A percentile compares a stretch with the other conserved stretches of the same genome.
phyloP scores from a whole-genome alignment of 169 alveolate species.

The Miamiensis avidus region DNA sequence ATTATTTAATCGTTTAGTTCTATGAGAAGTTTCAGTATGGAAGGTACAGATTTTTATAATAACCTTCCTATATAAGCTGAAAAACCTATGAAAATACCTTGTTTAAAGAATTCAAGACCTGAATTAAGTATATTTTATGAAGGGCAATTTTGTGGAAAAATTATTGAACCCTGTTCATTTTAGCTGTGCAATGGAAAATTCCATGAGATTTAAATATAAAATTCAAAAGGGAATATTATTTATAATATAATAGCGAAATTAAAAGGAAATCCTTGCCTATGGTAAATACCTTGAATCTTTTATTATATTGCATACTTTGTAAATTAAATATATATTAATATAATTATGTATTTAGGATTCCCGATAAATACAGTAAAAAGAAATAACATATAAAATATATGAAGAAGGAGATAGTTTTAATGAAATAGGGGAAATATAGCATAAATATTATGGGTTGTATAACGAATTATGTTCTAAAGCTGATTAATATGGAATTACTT shows the following conservation, averaged over 20 bases:
- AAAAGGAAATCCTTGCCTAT: slow-evolving; percentile 13
- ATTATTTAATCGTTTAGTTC: not conserved
- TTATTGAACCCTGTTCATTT: slow-evolving; percentile 13
- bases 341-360: not conserved
- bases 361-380: slow-evolving; percentile 10
- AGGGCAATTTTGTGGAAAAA: slow-evolving; percentile 23
- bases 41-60: slow-evolving; percentile 27
- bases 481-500: slow-evolving; percentile 34
- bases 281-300: not conserved
- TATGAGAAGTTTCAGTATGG: slow-evolving; percentile 13
- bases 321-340: no score
- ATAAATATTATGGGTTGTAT: slow-evolving; percentile 29
- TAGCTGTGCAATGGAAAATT: slow-evolving; percentile 16
- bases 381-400: slow-evolving; percentile 4
- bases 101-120: not conserved
- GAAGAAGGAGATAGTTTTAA: slow-evolving; percentile 2
- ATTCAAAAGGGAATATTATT: not conserved
- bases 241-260: slow-evolving; percentile 2
- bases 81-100: slow-evolving; percentile 5
- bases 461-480: slow-evolving; percentile 34
- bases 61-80: slow-evolving; percentile 15
- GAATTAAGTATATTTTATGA: slow-evolving; percentile 21
- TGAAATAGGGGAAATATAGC: slow-evolving; percentile 5
- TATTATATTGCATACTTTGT: no score
- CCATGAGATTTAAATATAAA: slow-evolving; percentile 12